A percentile compares a stretch with the other conserved stretches of the same genome.
These are phyloP conservation scores for Calonectria pseudoturangicola DNA, from an alignment of 2,329 filamentous ascomycete genomes.

Conservation along the genomic window DNA sequence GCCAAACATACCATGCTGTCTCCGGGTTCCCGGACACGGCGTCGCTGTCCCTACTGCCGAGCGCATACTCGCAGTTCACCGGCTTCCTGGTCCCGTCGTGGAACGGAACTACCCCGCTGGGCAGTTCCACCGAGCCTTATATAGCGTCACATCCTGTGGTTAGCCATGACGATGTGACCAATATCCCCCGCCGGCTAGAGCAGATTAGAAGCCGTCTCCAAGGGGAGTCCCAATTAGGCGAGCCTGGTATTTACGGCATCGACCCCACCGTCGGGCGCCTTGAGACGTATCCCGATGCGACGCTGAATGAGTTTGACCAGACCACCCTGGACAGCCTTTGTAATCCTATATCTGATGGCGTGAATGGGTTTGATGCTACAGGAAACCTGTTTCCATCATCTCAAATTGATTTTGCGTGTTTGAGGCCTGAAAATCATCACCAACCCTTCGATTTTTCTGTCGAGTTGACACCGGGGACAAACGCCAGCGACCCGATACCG, in stretches of 20 bases:
- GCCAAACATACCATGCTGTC: background rate
- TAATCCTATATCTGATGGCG: background rate
- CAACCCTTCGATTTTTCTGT: background rate
- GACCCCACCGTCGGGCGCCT: background rate
- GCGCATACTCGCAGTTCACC: background rate
- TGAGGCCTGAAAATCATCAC: background rate
- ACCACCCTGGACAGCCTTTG: background rate
- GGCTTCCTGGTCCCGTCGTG: background rate
- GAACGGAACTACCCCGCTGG: background rate
- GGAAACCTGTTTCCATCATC: background rate
- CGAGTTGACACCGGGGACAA: background rate
- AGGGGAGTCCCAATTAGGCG: background rate
- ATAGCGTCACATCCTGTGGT: background rate
- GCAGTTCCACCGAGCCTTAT: background rate
- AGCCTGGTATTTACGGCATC: background rate
- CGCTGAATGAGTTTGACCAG: background rate
- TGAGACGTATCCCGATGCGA: background rate
- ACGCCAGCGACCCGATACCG: background rate
- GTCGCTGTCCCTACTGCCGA: background rate
- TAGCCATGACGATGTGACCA: background rate
- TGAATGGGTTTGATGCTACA: background rate
- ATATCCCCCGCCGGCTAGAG: background rate
- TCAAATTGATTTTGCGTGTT: background rate
- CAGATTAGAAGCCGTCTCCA: background rate
- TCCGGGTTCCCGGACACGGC: slow-evolving; percentile 1